Percentiles rank a stretch among this genome's conserved stretches.
These are phyloP conservation scores for Aspergillus clavatus DNA, from an alignment of 2,329 filamentous ascomycete species.

Conservation along the genomic window DNA sequence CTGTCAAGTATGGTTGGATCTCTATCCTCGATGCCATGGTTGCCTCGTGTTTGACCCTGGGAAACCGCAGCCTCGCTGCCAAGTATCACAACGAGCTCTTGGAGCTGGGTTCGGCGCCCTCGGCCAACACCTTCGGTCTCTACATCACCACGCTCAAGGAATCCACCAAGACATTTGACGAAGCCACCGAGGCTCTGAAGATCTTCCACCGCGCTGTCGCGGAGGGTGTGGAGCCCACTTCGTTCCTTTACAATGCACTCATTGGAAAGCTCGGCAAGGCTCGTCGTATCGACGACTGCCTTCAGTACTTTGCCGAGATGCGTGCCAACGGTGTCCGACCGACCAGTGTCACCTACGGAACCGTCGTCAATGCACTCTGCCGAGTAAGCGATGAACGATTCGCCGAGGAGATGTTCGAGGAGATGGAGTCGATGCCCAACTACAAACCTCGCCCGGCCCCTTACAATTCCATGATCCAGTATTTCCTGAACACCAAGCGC, in stretches of 20 bases:
- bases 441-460: slow-evolving; percentile 96
- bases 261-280: slow-evolving; percentile 98
- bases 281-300: slow-evolving; percentile 92
- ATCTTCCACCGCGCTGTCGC: slow-evolving; percentile 92
- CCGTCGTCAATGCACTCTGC: slow-evolving; percentile 95
- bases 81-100: slow-evolving; percentile 89
- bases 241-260: slow-evolving; percentile 95
- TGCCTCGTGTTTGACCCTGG: slow-evolving; percentile 78
- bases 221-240: slow-evolving; percentile 92
- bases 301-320: slow-evolving; percentile 99
- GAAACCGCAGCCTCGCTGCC: slow-evolving; percentile 73
- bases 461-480: slow-evolving; percentile 99
- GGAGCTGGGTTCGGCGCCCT: slow-evolving; percentile 83
- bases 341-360: slow-evolving; percentile 96
- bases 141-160: slow-evolving; percentile 99
- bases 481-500: slow-evolving; percentile 95
- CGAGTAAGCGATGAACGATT: slow-evolving; percentile 97
- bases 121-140: slow-evolving; percentile 94
- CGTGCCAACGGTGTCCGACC: slow-evolving; percentile 85
- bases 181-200: slow-evolving; percentile 92
- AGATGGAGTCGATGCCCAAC: slow-evolving; percentile 98
- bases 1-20: slow-evolving; percentile 92
- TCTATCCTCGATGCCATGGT: slow-evolving; percentile 96
- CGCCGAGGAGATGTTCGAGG: slow-evolving; percentile 94
- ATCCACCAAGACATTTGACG: slow-evolving; percentile 94